Percentiles rank a stretch among this genome's conserved stretches.
phyloP scores from a whole-genome alignment of 495 filamentous ascomycete genomes.

The Aspergillus heteromorphus region DNA sequence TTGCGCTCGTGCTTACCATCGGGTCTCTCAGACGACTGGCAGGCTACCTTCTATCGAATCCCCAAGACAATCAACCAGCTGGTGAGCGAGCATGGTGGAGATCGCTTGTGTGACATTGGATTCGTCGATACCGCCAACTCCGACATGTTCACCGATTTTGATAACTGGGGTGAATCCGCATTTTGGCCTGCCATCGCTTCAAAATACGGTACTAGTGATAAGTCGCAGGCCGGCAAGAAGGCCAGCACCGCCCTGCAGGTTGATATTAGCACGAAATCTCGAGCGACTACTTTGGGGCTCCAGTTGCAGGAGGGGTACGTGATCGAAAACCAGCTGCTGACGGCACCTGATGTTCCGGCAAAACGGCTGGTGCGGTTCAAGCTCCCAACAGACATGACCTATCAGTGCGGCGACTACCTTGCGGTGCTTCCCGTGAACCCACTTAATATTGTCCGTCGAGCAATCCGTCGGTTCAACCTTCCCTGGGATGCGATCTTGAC shows the following conservation, averaged over 20 bases:
- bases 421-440: conserved; percentile 5
- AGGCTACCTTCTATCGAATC: conserved; percentile 64
- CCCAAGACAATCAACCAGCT: conserved; percentile 58
- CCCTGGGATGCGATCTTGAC: conserved; percentile 2
- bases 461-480: conserved; percentile 4
- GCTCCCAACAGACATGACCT: conserved; percentile 1
- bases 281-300: conserved; percentile 58
- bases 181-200: conserved; percentile 60
- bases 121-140: conserved; percentile 56
- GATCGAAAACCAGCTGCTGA: conserved; percentile 49
- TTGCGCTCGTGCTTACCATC: neutral
- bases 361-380: conserved; percentile 2
- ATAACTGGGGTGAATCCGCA: conserved; percentile 59
- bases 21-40: conserved; percentile 54
- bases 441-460: neutral
- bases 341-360: conserved; percentile 21
- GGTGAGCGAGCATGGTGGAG: conserved; percentile 47
- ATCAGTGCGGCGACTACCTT: conserved; percentile 12
- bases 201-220: conserved; percentile 36
- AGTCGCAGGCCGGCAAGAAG: conserved; percentile 17
- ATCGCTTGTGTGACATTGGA: conserved; percentile 51
- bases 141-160: conserved; percentile 67
- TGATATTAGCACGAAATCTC: conserved; percentile 50
- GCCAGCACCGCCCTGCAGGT: conserved; percentile 42
- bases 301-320: conserved; percentile 61